These are phyloP conservation scores for Termitomyces eurrhizus DNA, from an alignment of 768 basidiomycete genomes.

Conservation along the genomic window DNA sequence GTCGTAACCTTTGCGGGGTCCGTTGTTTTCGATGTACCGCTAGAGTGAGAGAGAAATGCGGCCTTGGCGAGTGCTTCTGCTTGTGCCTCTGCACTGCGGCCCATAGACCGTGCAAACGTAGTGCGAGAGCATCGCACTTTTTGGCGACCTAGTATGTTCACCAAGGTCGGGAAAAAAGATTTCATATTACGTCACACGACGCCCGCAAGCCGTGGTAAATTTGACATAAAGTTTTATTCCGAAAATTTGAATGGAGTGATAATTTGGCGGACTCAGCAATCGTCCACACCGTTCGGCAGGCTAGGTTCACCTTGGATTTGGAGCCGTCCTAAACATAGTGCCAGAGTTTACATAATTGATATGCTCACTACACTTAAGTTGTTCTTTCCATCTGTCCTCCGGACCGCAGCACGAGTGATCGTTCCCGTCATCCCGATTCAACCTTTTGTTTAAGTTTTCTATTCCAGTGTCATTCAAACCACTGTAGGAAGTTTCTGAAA, in stretches of 20 bases:
- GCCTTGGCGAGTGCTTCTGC: conserved; percentile 6
- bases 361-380: neutral
- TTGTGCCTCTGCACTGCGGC: conserved; percentile 20
- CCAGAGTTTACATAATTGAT: neutral
- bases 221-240: neutral
- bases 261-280: no score
- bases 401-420: neutral
- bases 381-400: neutral
- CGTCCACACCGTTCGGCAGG: no score
- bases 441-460: neutral
- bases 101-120: conserved; percentile 19
- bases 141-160: conserved; percentile 9
- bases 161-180: conserved; percentile 18
- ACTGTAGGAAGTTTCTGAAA: neutral
- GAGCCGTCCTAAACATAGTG: neutral
- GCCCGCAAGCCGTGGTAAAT: neutral
- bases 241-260: no score
- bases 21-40: neutral
- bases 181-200: conserved; percentile 19
- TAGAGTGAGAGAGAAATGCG: neutral
- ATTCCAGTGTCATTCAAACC: neutral
- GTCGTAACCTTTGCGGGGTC: conserved; percentile 10
- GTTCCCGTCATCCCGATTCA: neutral
- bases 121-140: conserved; percentile 9
- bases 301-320: no score